Percentiles rank a stretch among this genome's conserved stretches.
phyloP scores from a whole-genome alignment of 805 yeast genomes.

The Suhomyces tanzawaensis region DNA sequence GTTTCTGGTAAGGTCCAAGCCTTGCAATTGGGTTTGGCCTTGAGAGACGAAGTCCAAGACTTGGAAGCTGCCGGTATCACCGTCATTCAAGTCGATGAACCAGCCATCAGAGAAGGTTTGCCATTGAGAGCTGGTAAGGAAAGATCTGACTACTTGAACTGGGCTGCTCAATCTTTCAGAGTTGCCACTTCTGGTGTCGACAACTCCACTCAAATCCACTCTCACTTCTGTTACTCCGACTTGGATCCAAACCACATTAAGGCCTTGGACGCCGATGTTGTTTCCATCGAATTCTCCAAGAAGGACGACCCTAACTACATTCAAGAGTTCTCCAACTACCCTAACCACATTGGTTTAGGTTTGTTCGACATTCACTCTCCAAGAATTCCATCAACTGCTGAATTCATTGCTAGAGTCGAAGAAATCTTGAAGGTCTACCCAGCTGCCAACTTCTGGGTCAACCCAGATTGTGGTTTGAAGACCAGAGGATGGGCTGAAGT shows the following conservation, averaged over 20 bases:
- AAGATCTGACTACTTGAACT: constrained; percentile 92
- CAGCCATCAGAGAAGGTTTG: constrained; percentile 99
- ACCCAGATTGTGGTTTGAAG: constrained; percentile 99
- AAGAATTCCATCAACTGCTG: constrained; percentile 97
- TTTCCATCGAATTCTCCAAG: constrained; percentile 98
- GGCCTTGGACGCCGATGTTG: constrained; percentile 99
- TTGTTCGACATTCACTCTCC: constrained; percentile 99
- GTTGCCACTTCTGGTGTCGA: constrained; percentile 98
- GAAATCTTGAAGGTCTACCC: constrained; percentile 97
- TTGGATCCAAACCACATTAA: constrained; percentile 99
- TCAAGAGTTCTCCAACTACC: constrained; percentile 96
- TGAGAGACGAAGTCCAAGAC: constrained; percentile 98
- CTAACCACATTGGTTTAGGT: constrained; percentile 99
- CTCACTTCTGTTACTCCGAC: constrained; percentile 99
- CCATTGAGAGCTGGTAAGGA: constrained; percentile 98
- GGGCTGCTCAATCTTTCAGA: constrained; percentile 99
- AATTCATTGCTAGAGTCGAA: constrained; percentile 88
- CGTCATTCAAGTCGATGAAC: constrained; percentile 99
- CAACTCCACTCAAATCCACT: constrained; percentile 96
- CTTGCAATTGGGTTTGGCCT: constrained; percentile 93
- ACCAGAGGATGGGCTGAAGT: constrained; percentile 99
- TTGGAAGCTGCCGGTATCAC: constrained; percentile 97
- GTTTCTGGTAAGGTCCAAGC: constrained; percentile 91
- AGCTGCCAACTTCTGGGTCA: constrained; percentile 98
- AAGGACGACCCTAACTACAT: constrained; percentile 98